phyloP scores from a whole-genome alignment of 2,329 filamentous ascomycete genomes.

The Ophiosphaerella herpotricha region DNA sequence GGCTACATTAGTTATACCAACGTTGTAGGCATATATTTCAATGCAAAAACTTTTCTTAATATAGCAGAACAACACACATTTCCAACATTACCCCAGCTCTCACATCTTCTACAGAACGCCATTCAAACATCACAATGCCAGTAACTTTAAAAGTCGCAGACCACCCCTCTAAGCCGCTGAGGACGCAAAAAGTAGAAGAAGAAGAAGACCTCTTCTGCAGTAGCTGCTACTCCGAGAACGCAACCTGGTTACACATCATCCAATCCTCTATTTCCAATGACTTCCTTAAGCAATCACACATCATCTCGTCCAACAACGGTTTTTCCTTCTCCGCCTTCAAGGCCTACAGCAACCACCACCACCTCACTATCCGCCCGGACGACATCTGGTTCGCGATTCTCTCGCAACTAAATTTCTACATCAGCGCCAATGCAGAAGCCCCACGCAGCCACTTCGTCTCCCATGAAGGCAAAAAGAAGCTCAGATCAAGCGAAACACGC shows the following conservation, averaged over 20 bases:
- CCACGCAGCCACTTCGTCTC: constrained; percentile 33
- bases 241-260: too few relatives aligned
- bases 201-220: too few relatives aligned
- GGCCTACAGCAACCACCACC: constrained; percentile 23
- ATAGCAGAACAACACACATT: too few relatives aligned
- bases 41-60: too few relatives aligned
- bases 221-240: too few relatives aligned
- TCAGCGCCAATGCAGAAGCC: constrained; percentile 28
- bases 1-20: too few relatives aligned
- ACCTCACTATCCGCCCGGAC: constrained; percentile 30
- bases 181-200: background rate
- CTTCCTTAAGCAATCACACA: too few relatives aligned
- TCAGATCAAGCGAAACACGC: background rate
- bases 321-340: constrained; percentile 17
- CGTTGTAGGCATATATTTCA: too few relatives aligned
- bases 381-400: constrained; percentile 33
- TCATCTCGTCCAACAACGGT: constrained; percentile 8
- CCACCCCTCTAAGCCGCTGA: background rate
- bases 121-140: constrained; percentile 4
- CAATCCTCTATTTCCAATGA: too few relatives aligned
- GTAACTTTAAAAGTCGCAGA: constrained; percentile 10
- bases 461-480: constrained; percentile 32
- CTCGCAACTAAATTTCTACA: constrained; percentile 27
- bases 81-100: too few relatives aligned
- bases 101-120: background rate